phyloP scores from a whole-genome alignment of 2,329 filamentous ascomycete species.

The Beauveria caledonica region DNA sequence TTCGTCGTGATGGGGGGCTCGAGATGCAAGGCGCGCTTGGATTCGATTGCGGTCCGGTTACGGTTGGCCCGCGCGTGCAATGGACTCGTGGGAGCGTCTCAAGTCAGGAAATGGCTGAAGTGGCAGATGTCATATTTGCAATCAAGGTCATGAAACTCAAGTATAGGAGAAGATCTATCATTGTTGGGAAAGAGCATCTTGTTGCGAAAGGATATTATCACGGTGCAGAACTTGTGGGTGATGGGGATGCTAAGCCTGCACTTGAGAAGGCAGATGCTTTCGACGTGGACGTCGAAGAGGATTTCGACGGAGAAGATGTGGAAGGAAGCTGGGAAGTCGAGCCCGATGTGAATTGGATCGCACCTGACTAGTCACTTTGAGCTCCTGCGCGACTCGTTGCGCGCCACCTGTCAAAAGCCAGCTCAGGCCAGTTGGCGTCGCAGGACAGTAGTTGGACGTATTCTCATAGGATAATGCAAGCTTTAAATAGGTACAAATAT shows the following conservation, averaged over 20 bases:
- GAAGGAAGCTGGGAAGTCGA: not conserved
- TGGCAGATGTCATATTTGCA: not conserved
- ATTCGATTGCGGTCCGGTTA: not conserved
- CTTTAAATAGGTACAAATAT: too few species aligned
- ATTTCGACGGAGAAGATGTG: not conserved
- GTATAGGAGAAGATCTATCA: not conserved
- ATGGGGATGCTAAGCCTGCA: not conserved
- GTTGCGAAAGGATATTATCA: not conserved
- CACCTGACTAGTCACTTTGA: too few species aligned
- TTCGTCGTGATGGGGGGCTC: not conserved
- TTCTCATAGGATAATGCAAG: too few species aligned
- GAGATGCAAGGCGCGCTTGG: not conserved
- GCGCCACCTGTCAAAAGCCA: too few species aligned
- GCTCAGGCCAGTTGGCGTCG: too few species aligned
- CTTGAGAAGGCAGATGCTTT: not conserved
- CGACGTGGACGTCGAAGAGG: not conserved
- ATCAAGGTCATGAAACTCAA: not conserved
- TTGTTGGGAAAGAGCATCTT: not conserved
- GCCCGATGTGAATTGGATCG: not conserved
- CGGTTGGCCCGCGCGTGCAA: not conserved
- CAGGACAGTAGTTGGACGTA: too few species aligned
- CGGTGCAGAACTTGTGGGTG: not conserved
- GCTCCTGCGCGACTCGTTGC: too few species aligned
- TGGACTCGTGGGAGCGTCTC: not conserved
- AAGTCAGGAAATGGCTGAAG: not conserved